Conservation (phyloP, 2,329 filamentous ascomycete species). For the Tolypocladium tundrense region DNA sequence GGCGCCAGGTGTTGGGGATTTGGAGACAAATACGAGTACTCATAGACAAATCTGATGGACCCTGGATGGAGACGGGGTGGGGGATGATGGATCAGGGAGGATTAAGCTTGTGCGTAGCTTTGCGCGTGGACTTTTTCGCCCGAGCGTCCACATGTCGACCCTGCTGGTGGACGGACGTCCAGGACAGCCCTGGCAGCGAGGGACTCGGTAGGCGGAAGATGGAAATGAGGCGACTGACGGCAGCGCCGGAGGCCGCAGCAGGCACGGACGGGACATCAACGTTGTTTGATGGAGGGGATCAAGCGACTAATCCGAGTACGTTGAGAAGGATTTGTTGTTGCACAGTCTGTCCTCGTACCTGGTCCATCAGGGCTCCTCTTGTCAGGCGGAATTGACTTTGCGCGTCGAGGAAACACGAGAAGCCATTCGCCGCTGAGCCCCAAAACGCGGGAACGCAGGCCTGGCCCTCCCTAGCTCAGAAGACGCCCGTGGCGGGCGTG, state of each 20-base stretch:
- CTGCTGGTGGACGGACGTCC: neutral
- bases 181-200: neutral
- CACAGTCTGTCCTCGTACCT: no score
- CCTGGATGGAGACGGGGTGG: neutral
- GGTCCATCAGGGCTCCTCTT: neutral
- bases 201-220: neutral
- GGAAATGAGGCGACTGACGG: neutral
- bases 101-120: neutral
- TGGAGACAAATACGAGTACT: no score
- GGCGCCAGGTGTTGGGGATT: no score
- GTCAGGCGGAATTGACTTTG: neutral
- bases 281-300: neutral
- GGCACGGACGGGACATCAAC: neutral
- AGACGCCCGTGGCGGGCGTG: neutral
- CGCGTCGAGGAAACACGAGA: neutral
- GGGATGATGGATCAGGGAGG: neutral
- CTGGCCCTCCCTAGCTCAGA: neutral
- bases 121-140: neutral
- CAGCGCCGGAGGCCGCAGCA: neutral
- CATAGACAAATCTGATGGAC: no score
- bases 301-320: neutral
- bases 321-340: neutral
- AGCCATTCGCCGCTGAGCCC: neutral
- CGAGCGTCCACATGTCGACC: neutral
- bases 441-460: neutral